Percentiles rank a stretch among this genome's conserved stretches.
These are phyloP conservation scores for Coniophora puteana DNA, from an alignment of 1,284 basidiomycete species.

Conservation along the genomic window DNA sequence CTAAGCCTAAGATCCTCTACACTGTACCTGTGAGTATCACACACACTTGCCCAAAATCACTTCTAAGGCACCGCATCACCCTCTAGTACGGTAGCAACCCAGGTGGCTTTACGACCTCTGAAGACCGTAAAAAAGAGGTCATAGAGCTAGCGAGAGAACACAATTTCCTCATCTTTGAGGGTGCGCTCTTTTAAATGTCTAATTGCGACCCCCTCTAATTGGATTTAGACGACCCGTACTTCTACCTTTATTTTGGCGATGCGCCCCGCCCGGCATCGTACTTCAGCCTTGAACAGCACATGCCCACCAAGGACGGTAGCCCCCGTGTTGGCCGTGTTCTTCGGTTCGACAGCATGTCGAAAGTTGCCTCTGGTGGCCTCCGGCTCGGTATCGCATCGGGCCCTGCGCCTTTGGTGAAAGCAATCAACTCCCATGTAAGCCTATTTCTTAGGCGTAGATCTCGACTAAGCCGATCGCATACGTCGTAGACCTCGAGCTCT, in stretches of 20 bases:
- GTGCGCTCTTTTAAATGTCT: slow-evolving; percentile 30
- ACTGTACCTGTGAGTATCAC: slow-evolving; percentile 63
- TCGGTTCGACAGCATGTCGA: slow-evolving; percentile 87
- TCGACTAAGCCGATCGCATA: not conserved
- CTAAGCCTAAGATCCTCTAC: slow-evolving; percentile 81
- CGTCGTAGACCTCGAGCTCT: slow-evolving; percentile 55
- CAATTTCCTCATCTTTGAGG: slow-evolving; percentile 85
- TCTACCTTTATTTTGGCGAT: slow-evolving; percentile 67
- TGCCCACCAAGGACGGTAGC: too few relatives aligned
- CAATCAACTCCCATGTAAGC: slow-evolving; percentile 70
- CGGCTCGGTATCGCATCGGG: slow-evolving; percentile 83
- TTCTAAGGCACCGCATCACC: slow-evolving; percentile 3
- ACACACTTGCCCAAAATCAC: slow-evolving; percentile 4
- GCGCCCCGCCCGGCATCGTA: slow-evolving; percentile 68
- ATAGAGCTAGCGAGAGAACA: slow-evolving; percentile 73
- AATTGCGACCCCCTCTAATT: not conserved
- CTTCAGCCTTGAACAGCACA: slow-evolving; percentile 69
- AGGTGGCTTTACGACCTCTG: slow-evolving; percentile 73
- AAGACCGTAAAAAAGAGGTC: slow-evolving; percentile 75
- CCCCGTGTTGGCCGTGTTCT: slow-evolving; percentile 81
- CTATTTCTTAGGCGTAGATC: not conserved
- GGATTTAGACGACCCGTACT: slow-evolving; percentile 73
- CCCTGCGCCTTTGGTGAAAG: slow-evolving; percentile 68
- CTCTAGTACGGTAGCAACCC: slow-evolving; percentile 80
- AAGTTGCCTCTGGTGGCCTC: slow-evolving; percentile 81